Conservation (phyloP, 768 basidiomycete species). For the Rhizopogon vinicolor region DNA sequence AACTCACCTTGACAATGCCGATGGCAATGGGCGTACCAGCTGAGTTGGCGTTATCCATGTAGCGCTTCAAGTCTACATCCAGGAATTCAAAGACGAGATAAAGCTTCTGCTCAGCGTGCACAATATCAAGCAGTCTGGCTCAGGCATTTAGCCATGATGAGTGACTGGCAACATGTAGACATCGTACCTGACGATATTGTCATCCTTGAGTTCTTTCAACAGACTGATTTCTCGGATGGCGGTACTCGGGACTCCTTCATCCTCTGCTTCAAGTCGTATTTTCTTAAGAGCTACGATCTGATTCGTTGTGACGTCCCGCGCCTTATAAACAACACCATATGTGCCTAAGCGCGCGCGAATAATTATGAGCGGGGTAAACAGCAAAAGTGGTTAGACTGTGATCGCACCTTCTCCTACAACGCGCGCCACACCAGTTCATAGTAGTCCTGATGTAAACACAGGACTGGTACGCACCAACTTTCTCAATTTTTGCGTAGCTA, state of each 20-base stretch:
- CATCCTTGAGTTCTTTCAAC: constrained; percentile 93
- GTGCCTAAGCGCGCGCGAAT: constrained; percentile 57
- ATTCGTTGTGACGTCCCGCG: constrained; percentile 73
- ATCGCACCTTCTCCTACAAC: constrained; percentile 39
- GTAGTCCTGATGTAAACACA: constrained; percentile 6
- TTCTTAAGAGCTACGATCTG: constrained; percentile 96
- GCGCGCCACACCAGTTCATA: constrained; percentile 13
- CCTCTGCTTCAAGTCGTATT: constrained; percentile 96
- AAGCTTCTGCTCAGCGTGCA: constrained; percentile 94
- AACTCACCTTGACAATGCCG: constrained; percentile 75
- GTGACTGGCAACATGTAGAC: background rate
- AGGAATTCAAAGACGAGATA: constrained; percentile 98
- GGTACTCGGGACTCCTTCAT: constrained; percentile 97
- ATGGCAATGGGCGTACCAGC: constrained; percentile 66
- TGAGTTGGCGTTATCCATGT: constrained; percentile 86
- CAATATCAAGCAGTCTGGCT: constrained; percentile 85
- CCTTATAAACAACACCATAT: constrained; percentile 98
- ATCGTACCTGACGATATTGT: constrained; percentile 87
- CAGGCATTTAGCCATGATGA: constrained; percentile 10
- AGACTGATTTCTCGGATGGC: constrained; percentile 98
- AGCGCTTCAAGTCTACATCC: constrained; percentile 94
- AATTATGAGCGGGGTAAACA: background rate
- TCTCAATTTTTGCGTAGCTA: constrained; percentile 96
- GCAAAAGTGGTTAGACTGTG: constrained; percentile 1
- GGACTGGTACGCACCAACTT: constrained; percentile 75